phyloP scores from a whole-genome alignment of 257 asterid species.

The Plantago major region DNA sequence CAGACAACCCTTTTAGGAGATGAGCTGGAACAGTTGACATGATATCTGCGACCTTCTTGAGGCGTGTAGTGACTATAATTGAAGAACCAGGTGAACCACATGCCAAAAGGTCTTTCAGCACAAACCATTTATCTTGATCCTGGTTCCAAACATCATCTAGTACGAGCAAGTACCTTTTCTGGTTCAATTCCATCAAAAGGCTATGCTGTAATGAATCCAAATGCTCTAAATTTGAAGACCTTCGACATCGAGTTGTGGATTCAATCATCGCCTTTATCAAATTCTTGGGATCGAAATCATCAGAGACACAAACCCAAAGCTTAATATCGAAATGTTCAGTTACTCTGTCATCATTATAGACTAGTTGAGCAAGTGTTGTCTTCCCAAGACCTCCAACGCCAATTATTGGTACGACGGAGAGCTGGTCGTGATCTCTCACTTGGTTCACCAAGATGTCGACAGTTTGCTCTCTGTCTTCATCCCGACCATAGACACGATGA shows the following conservation, averaged over 20 bases:
- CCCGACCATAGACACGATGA: slow-evolving; percentile 22
- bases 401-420: slow-evolving; percentile 21
- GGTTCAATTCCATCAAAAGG: slow-evolving; percentile 8
- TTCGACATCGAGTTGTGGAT: slow-evolving; percentile 8
- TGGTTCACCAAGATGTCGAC: slow-evolving; percentile 21
- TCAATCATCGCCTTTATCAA: slow-evolving; percentile 24
- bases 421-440: neutral
- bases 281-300: slow-evolving; percentile 23
- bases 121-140: slow-evolving; percentile 24
- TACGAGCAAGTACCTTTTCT: slow-evolving; percentile 24
- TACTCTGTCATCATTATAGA: slow-evolving; percentile 15
- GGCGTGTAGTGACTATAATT: slow-evolving; percentile 27
- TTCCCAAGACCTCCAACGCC: slow-evolving; percentile 26
- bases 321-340: slow-evolving; percentile 11
- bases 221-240: neutral
- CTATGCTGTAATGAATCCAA: slow-evolving; percentile 19
- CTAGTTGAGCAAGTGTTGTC: slow-evolving; percentile 19
- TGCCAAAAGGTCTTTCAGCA: slow-evolving; percentile 2
- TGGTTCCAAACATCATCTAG: slow-evolving; percentile 38
- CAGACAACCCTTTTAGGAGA: slow-evolving; percentile 10
- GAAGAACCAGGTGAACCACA: slow-evolving; percentile 21
- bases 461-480: slow-evolving; percentile 22
- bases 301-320: slow-evolving; percentile 31
- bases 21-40: slow-evolving; percentile 23
- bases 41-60: slow-evolving; percentile 14